Conservation (phyloP, 2,329 filamentous ascomycete species). For the Ceratocystiopsis minuta region DNA sequence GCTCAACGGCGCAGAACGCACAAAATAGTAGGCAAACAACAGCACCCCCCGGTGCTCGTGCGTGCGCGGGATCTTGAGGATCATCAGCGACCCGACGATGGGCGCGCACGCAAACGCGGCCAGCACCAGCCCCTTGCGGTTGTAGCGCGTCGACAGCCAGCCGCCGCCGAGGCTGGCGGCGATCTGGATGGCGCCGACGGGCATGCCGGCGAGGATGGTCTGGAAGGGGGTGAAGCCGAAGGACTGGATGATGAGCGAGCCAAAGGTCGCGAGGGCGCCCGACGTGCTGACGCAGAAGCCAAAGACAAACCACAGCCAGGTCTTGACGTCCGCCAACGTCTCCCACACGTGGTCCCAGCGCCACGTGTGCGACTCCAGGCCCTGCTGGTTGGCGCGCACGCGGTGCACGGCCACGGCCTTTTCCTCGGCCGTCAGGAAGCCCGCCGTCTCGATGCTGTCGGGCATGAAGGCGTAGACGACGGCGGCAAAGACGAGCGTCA, state of each 20-base stretch:
- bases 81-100: no score
- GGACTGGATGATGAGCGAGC: constrained; percentile 23
- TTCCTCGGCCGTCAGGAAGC: constrained; percentile 37
- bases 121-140: no score
- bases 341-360: constrained; percentile 41
- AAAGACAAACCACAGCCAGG: constrained; percentile 20
- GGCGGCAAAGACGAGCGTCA: constrained; percentile 29
- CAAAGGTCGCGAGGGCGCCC: constrained; percentile 18
- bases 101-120: no score
- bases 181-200: constrained; percentile 45
- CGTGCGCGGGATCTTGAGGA: no score
- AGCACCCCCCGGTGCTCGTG: no score
- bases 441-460: constrained; percentile 22
- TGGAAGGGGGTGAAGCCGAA: constrained; percentile 48
- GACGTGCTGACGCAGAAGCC: not conserved
- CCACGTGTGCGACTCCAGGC: constrained; percentile 50
- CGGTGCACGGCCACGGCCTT: constrained; percentile 32
- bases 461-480: constrained; percentile 31
- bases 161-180: no score
- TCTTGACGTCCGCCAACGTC: constrained; percentile 19
- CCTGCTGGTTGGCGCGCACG: constrained; percentile 46
- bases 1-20: no score
- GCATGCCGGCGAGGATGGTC: constrained; percentile 45
- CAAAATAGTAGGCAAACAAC: no score
- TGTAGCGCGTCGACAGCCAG: no score